Evolutionary conservation across 352 stramenopile species (phyloP), one percentile per base, ranked within the genome.

Genomic region (Globisporangium viniferum): DNA sequence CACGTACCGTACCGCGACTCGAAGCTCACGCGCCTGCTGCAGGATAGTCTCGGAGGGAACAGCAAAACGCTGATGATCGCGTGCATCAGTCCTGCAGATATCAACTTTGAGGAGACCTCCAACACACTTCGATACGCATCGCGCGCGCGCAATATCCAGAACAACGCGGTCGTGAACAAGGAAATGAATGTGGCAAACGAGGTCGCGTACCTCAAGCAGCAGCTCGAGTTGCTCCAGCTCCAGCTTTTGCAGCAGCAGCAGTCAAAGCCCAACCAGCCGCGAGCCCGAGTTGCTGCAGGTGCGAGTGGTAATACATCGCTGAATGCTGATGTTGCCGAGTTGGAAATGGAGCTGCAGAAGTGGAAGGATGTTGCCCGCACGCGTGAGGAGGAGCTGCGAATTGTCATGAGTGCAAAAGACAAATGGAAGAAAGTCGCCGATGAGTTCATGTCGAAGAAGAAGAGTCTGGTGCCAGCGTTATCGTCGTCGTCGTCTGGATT

Each of bases 121-220:
- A 98, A 91, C 36, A 99, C 97, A 59, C 80, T 99, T 20, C 87
- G 97, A 20, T 94, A 92, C 68, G 97, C 97, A 1, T 97, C 97
- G 60, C 91, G 97, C 24, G 95, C 98, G 5, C 99, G 99, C 55
- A 99, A 99, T 63, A 99, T 99, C 72, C 96, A 99, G 71, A 99
- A 99, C 76, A 91, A 94, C 66, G 95, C 97, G 1, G 87, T 98
- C 62, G 92, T 99, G 44, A 99, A 99, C 75, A 93, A 99, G 68
- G 95, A 99, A 67, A 80, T 92, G 24, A 98, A 97, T 63, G 88
- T 95, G 27, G 86, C 93, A 35, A 98, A 75, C 59, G 78, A 90
- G 66, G 66, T 93, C 10, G 39, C 46, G 5, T 82, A 78, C 46
- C 72, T 94, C 8, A 90, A 89, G 59, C 81, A 88, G 62, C 82